These are phyloP conservation scores for Sporothrix curviconia DNA, from an alignment of 2,329 filamentous ascomycete genomes.

Conservation along the genomic window DNA sequence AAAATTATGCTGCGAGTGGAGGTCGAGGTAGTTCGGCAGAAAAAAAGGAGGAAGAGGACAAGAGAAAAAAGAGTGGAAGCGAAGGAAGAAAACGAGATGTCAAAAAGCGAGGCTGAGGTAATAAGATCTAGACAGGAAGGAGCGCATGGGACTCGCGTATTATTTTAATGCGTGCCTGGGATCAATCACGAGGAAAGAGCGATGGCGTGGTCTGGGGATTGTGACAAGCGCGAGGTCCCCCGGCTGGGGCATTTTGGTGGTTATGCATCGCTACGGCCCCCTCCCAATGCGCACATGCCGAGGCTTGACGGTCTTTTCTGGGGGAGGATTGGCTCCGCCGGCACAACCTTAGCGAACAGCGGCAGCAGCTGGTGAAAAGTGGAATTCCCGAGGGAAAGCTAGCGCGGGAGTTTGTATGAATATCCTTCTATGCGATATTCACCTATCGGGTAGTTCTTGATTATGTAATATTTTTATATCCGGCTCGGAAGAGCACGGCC, in stretches of 20 bases:
- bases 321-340: constrained; percentile 1
- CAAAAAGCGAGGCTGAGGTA: constrained; percentile 5
- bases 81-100: neutral
- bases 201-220: constrained; percentile 6
- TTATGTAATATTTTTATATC: neutral
- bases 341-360: constrained; percentile 12
- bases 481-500: constrained; percentile 16
- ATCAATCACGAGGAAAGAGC: constrained; percentile 12
- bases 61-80: neutral
- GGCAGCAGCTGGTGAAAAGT: neutral
- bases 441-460: neutral
- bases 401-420: neutral
- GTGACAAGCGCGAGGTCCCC: neutral
- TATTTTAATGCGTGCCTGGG: constrained; percentile 5
- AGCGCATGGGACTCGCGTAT: neutral
- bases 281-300: constrained; percentile 11
- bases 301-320: constrained; percentile 9
- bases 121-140: neutral
- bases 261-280: neutral
- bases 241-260: neutral
- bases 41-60: neutral
- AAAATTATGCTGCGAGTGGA: neutral
- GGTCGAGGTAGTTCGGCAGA: neutral
- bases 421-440: neutral
- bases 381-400: neutral